phyloP scores from a whole-genome alignment of 192 early-diverging fungal species.

The Thoreauomyces humboldtii region DNA sequence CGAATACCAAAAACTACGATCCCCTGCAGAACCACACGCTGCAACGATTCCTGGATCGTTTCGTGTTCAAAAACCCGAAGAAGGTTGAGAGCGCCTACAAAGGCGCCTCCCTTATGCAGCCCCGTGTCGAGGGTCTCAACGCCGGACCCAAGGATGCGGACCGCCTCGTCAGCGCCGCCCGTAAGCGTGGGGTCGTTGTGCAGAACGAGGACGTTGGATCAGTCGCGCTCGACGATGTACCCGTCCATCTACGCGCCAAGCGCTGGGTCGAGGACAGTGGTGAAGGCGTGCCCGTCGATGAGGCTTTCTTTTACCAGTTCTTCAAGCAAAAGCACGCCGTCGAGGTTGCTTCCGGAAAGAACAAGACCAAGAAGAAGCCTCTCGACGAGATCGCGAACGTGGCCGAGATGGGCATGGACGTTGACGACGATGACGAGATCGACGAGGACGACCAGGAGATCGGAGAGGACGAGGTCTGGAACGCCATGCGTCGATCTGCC shows the following conservation, averaged over 20 bases:
- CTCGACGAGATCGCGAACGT: constrained; percentile 29
- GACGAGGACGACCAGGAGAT: constrained; percentile 51
- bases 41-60: constrained; percentile 89
- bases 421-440: constrained; percentile 45
- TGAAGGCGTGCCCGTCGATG: constrained; percentile 69
- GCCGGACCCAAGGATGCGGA: constrained; percentile 22
- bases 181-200: constrained; percentile 58
- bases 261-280: constrained; percentile 43
- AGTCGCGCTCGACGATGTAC: constrained; percentile 47
- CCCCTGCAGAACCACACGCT: constrained; percentile 88
- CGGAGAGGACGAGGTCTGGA: constrained; percentile 86
- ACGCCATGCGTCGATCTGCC: constrained; percentile 71
- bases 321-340: constrained; percentile 60
- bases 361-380: constrained; percentile 42
- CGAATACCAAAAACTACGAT: constrained; percentile 63
- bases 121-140: constrained; percentile 16
- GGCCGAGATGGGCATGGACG: constrained; percentile 12
- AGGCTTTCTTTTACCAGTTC: constrained; percentile 77
- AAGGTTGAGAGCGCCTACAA: constrained; percentile 56
- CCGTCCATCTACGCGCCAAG: constrained; percentile 65
- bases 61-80: constrained; percentile 95
- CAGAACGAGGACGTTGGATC: constrained; percentile 59
- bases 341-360: constrained; percentile 29
- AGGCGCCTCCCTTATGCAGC: constrained; percentile 65
- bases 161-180: constrained; percentile 52